Base-by-base conservation (phyloP, 2,329 filamentous ascomycete genomes). In the Verticillium dahliae region DNA sequence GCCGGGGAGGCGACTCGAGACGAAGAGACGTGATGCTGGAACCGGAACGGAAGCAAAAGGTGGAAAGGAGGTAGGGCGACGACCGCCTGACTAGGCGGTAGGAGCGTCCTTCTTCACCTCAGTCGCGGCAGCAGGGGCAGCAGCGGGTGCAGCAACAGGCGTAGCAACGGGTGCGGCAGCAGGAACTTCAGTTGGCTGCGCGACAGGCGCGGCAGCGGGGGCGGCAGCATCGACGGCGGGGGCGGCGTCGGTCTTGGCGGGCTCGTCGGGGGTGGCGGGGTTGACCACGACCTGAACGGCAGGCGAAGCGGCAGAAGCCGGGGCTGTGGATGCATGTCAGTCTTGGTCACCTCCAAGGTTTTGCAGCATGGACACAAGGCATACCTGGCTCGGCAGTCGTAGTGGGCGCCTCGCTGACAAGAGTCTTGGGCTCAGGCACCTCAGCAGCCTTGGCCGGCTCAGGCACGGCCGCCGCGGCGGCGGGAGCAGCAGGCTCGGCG, bases 131-230 rank as follows among this genome's bases (percentile, higher is more conserved):
- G 62, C 58, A 10, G 59, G 58, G 57, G 59, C 27, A 31, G 61
- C 38, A 13, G 35, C 61, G 13, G 61, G 37, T 50, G 67, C 62
- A 27, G 66, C 61, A 41, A 66, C 56, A 63, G 68, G 4, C 66
- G 62, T 60, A 55, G 69, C 66, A 52, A 71, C 67, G 38, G 70
- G 62, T 56, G 69, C 64, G 7, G 71, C 62, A 38, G 66, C 63
- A 9, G 72, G 56, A 50, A 69, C 61, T 57, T 70, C 72, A 50
- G 66, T 65, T 56, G 68, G 66, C n/a, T 70, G 61, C 18, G 68
- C 62, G 37, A 63, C 60, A 33, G 69, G 62, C 34, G 66, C 63
- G n/a, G 66, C 62, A 56, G 67, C 71, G n/a, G 71, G 67, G 50
- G 66, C 45, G 6, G 18, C 58, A 15, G 66, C 61, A 34, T 65